Conservation (phyloP, 169 alveolate species). For the Plasmodium knowlesi region DNA sequence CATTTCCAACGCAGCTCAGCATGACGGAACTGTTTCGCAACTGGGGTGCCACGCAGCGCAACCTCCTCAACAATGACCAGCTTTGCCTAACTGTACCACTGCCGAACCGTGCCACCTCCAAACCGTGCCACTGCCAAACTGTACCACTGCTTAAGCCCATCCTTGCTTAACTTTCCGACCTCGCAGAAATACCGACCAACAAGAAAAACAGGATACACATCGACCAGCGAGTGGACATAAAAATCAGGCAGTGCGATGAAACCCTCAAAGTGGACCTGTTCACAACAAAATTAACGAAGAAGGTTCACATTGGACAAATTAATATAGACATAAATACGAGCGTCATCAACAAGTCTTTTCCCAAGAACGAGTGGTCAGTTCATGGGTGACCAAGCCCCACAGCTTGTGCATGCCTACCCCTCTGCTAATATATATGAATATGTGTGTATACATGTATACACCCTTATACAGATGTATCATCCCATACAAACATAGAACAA, state of each 20-base stretch:
- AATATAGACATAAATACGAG: slow-evolving; percentile 66
- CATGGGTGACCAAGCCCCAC: not conserved
- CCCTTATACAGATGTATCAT: not conserved
- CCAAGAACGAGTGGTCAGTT: slow-evolving; percentile 66
- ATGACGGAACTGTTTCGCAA: not conserved
- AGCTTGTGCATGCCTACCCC: not conserved
- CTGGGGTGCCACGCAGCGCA: not conserved
- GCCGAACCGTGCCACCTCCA: too few species aligned
- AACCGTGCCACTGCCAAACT: too few species aligned
- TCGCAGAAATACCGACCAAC: slow-evolving; percentile 48
- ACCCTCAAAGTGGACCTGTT: slow-evolving; percentile 38
- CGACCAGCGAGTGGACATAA: slow-evolving; percentile 68
- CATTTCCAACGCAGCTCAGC: not conserved
- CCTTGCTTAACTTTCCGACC: not conserved
- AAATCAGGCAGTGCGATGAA: slow-evolving; percentile 75
- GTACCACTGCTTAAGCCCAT: not conserved
- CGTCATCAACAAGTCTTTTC: slow-evolving; percentile 50
- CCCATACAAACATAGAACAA: not conserved
- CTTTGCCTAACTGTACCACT: too few species aligned
- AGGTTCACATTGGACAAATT: slow-evolving; percentile 68
- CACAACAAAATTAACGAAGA: slow-evolving; percentile 73
- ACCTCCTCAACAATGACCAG: not conserved
- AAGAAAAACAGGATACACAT: slow-evolving; percentile 70
- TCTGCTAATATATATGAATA: not conserved
- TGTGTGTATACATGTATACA: not conserved